Evolutionary conservation across 345 rosid species (phyloP), one percentile per base, ranked within the genome.

Genomic region (Eucalyptus erythrocorys): DNA sequence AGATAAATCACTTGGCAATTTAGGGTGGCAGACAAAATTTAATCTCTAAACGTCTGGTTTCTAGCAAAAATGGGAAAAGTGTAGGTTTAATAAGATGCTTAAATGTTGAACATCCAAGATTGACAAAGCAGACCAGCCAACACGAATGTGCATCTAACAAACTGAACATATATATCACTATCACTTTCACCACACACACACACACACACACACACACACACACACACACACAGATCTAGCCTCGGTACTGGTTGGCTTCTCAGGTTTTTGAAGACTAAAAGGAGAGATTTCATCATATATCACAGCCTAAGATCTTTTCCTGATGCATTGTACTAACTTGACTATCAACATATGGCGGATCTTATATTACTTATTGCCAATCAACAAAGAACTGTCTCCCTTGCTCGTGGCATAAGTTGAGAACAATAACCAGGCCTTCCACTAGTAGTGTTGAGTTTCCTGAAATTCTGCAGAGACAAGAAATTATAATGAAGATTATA

Each of bases 341-440:
- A 19, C 82, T 6, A 71, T 37, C 45, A 37, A 37, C 8, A 10
- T 71, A 71, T 21, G 27, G 24, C 8, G 0, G 42, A 37, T 76
- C 82, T 37, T 37, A 76, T 22, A 76, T 37, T 76, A 76, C 27
- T 37, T 76, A 21, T 76, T 76, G 82, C 82, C 45, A 76, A 11
- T 76, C 82, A 76, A n/a, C n/a, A n/a, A n/a, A n/a, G 88, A 88
- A 93, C 93, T 45, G 95, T 94, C 91, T 94, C 99, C 89, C 94
- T 95, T 82, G 95, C 91, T 85, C 95, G 93, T 76, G 94, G 92
- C 92, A 93, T 92, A 79, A 89, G 88, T 89, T 92, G 97, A 86
- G 94, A 93, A 90, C 91, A 92, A 80, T 91, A 90, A 87, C 92
- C 89, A 94, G 89, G 92, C 91, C 95, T 93, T 87, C 95, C 97